Evolutionary conservation across 1,139 yeast species (phyloP), one percentile per base, ranked within the genome.

Genomic region (Yamadazyma sp.): DNA sequence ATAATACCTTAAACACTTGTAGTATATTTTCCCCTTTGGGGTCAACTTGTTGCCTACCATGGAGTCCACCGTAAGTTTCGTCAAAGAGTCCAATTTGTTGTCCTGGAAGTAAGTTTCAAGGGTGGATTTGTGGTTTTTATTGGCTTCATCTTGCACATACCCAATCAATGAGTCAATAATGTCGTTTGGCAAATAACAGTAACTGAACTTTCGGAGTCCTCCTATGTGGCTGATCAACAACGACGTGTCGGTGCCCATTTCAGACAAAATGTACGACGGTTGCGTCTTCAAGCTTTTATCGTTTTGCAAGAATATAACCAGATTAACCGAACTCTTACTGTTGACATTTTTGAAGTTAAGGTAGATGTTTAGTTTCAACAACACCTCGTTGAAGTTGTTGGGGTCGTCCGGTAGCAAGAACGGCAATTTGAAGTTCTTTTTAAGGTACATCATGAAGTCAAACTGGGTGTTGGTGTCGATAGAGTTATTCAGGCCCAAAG

Each of bases 51-150:
- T 72, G 12, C 74, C 63, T 22, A 75, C 56, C 12, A 81, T 60
- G 64, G 80, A 73, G 45, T 78, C 80, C 7, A 78, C 47, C 3
- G 82, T 64, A 18, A 72, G 49, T 50, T 70, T 76, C n/a, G 79
- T 73, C 47, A 78, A 56, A 35, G 71, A 59, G 31, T 61, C 54
- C 13, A 55, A 50, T 3, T 39, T 44, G 15, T 58, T 46, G n/a
- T 48, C 43, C 20, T 46, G 47, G 34, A 59, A 67, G 45, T 61
- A 55, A 4, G 58, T 54, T 26, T 54, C 56, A 21, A 61, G 50
- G 26, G 47, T 47, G 14, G 45, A 29, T 46, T 48, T 58, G 20
- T 62, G 48, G 2, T 46, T 40, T 14, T 41, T 39, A 25, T 58
- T 42, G 6, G 23, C 7, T 14, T 15, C 28, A 20, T 42, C 47